phyloP scores from a whole-genome alignment of 176 grass and related monocot genomes.

The Lolium multiflorum region DNA sequence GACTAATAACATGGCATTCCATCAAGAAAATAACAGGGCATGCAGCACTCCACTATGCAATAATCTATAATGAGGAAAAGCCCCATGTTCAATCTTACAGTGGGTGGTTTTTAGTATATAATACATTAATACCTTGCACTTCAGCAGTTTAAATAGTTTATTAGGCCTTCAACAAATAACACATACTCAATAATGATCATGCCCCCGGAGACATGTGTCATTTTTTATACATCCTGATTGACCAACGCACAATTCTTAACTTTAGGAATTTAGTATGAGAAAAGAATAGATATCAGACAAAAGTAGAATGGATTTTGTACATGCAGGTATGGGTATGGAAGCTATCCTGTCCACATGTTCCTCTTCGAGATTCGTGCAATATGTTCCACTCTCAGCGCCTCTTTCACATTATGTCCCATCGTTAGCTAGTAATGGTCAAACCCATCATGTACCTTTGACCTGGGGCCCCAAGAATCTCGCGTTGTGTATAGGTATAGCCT shows the following conservation, averaged over 20 bases:
- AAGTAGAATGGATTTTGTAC: too few species aligned
- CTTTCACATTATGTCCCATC: too few species aligned
- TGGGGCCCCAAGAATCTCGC: too few species aligned
- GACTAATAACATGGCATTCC: background rate
- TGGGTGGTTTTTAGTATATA: background rate
- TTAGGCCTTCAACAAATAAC: background rate
- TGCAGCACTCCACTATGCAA: background rate
- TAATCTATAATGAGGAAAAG: background rate
- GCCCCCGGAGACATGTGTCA: background rate
- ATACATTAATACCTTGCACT: too few species aligned
- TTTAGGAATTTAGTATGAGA: background rate
- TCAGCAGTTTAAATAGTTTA: slow-evolving; percentile 11
- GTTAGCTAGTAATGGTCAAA: too few species aligned
- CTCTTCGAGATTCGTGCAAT: too few species aligned
- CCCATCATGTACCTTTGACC: too few species aligned
- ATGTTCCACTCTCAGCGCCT: too few species aligned
- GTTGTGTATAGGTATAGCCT: too few species aligned
- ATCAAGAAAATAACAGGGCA: background rate
- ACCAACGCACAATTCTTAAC: background rate
- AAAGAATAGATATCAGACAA: background rate
- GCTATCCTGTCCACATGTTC: too few species aligned
- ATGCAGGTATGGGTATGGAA: too few species aligned
- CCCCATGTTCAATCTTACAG: background rate
- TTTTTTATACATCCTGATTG: background rate
- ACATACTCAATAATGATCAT: background rate